These are phyloP conservation scores for Biancaea sappan DNA, from an alignment of 306 rosid species.

Conservation along the genomic window DNA sequence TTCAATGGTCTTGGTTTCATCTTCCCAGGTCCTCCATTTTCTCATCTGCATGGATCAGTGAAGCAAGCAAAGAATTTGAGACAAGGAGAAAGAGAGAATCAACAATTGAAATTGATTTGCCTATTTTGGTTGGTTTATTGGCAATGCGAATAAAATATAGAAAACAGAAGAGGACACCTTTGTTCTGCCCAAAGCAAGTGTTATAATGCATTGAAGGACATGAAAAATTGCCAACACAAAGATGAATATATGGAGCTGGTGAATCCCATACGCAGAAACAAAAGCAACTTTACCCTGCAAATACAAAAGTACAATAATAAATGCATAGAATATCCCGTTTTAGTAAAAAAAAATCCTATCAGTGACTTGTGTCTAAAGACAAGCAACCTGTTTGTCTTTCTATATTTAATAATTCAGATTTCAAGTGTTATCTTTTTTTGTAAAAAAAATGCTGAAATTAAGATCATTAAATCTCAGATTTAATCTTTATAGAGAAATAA, in stretches of 20 bases:
- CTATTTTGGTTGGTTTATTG: not conserved
- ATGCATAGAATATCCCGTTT: no score
- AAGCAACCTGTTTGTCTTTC: no score
- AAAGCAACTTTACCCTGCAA: conserved; percentile 73
- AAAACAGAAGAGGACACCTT: conserved; percentile 46
- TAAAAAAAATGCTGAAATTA: no score
- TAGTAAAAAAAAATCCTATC: no score
- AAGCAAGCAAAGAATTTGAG: conserved; percentile 8
- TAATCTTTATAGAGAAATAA: no score
- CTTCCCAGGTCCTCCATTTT: conserved; percentile 81
- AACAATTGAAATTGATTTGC: not conserved
- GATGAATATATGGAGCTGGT: conserved; percentile 89
- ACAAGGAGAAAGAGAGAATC: not conserved
- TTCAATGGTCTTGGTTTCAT: conserved; percentile 66
- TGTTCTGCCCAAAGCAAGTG: conserved; percentile 64
- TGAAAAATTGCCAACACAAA: conserved; percentile 73
- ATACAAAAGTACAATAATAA: no score
- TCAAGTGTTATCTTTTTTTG: no score
- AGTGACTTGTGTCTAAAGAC: no score
- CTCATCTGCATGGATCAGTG: conserved; percentile 61
- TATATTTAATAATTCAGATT: no score
- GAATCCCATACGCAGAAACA: conserved; percentile 82
- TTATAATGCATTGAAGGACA: conserved; percentile 67
- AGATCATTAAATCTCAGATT: no score
- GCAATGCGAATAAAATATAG: not conserved